Evolutionary conservation across 2,329 filamentous ascomycete genomes (phyloP).

Genomic region (Arthrocladium fulminans): DNA sequence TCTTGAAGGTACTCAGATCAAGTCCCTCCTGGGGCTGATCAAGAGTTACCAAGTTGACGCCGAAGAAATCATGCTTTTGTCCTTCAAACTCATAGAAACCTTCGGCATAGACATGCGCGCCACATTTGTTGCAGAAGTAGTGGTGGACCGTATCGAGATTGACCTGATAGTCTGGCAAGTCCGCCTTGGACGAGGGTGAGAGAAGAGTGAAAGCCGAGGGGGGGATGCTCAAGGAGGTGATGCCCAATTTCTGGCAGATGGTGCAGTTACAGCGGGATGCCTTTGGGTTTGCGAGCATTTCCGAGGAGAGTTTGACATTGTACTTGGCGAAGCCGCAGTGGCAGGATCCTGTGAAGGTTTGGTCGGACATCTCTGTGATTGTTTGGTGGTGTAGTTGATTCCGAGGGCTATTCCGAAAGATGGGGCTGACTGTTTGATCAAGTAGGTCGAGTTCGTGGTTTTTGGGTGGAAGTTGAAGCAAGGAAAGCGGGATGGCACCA

Average conservation of each 20-base stretch:
- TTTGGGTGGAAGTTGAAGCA: no score
- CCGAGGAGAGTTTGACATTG: conserved; percentile 31
- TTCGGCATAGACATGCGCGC: conserved; percentile 9
- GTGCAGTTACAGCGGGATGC: conserved; percentile 21
- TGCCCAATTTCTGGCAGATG: conserved; percentile 19
- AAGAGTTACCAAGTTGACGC: conserved; percentile 16
- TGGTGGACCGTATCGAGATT: conserved; percentile 11
- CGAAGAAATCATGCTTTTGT: conserved; percentile 11
- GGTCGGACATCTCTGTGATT: conserved; percentile 4
- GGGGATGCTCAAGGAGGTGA: conserved; percentile 10
- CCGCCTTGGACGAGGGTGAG: conserved; percentile 11
- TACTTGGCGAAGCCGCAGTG: conserved; percentile 48
- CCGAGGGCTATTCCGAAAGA: no score
- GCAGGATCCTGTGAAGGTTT: conserved; percentile 42
- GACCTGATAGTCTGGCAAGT: conserved; percentile 16
- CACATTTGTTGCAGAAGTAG: conserved; percentile 21
- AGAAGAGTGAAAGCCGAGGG: conserved; percentile 16
- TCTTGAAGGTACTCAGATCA: conserved; percentile 17
- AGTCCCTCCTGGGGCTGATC: conserved; percentile 22
- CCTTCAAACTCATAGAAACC: conserved; percentile 11
- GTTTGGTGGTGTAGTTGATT: no score
- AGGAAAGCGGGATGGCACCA: no score
- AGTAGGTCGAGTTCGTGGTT: no score
- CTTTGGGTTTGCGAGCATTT: conserved; percentile 8
- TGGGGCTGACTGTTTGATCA: no score